Percentiles rank a stretch among this genome's conserved stretches.
These are phyloP conservation scores for Suillus fuscotomentosus DNA, from an alignment of 768 basidiomycete species.

Conservation along the genomic window DNA sequence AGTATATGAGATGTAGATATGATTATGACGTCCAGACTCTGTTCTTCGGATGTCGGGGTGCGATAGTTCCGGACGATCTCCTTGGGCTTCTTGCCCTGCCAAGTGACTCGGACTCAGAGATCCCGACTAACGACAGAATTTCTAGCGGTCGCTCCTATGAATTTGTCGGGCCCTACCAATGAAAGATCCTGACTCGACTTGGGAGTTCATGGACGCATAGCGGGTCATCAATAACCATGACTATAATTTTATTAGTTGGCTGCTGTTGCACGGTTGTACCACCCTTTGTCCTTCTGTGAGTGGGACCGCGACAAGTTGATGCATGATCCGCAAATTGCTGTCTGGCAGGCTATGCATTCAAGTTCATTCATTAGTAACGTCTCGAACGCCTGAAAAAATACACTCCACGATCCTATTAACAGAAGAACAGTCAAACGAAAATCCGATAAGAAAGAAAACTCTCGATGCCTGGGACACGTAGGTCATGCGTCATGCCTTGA, in stretches of 20 bases:
- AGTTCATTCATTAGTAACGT: too few relatives aligned
- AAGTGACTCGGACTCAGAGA: neutral
- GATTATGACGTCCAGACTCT: neutral
- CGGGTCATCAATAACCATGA: neutral
- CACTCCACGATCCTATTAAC: too few relatives aligned
- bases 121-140: neutral
- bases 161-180: neutral
- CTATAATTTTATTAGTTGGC: neutral
- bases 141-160: neutral
- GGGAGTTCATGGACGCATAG: neutral
- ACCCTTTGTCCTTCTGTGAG: too few relatives aligned
- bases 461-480: too few relatives aligned
- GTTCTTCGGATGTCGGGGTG: neutral
- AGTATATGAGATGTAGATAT: neutral
- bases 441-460: too few relatives aligned
- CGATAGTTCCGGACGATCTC: neutral
- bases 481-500: too few relatives aligned
- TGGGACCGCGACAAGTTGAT: too few relatives aligned
- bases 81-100: neutral
- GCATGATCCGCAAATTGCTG: too few relatives aligned
- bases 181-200: neutral
- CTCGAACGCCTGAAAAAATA: too few relatives aligned
- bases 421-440: too few relatives aligned
- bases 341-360: too few relatives aligned
- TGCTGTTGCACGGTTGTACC: neutral